These are phyloP conservation scores for Henckelia pumila DNA, from an alignment of 257 asterid genomes.

Conservation along the genomic window DNA sequence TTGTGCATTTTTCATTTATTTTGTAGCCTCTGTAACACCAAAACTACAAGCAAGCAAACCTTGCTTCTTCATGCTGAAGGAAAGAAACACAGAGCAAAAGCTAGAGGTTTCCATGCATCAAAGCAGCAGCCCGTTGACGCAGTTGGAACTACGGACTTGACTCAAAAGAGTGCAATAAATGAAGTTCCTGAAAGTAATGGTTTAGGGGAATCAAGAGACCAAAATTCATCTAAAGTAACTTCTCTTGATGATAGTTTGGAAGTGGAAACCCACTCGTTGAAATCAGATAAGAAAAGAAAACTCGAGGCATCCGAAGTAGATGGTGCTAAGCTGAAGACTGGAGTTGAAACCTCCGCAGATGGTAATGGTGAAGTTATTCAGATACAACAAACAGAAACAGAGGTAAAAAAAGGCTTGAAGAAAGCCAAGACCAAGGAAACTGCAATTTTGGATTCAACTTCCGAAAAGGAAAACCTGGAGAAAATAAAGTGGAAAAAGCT, in stretches of 20 bases:
- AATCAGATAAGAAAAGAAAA: conserved; percentile 62
- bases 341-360: conserved; percentile 32
- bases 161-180: conserved; percentile 31
- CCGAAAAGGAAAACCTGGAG: conserved; percentile 30
- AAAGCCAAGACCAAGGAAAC: conserved; percentile 46
- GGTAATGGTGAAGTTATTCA: conserved; percentile 50
- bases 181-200: conserved; percentile 34
- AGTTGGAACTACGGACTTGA: conserved; percentile 34
- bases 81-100: conserved; percentile 88
- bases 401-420: conserved; percentile 38
- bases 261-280: conserved; percentile 35
- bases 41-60: conserved; percentile 88
- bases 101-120: conserved; percentile 76
- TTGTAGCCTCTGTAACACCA: conserved; percentile 84
- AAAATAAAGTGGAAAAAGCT: conserved; percentile 86
- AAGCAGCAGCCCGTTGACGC: conserved; percentile 52
- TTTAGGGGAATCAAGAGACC: conserved; percentile 33
- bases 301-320: conserved; percentile 46
- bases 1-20: not conserved
- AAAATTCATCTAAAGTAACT: conserved; percentile 39
- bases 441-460: conserved; percentile 23
- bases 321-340: conserved; percentile 30
- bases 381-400: conserved; percentile 31
- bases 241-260: conserved; percentile 22
- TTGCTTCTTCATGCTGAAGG: conserved; percentile 93